phyloP scores from a whole-genome alignment of 2,329 filamentous ascomycete species.

The Penicillium sp. region DNA sequence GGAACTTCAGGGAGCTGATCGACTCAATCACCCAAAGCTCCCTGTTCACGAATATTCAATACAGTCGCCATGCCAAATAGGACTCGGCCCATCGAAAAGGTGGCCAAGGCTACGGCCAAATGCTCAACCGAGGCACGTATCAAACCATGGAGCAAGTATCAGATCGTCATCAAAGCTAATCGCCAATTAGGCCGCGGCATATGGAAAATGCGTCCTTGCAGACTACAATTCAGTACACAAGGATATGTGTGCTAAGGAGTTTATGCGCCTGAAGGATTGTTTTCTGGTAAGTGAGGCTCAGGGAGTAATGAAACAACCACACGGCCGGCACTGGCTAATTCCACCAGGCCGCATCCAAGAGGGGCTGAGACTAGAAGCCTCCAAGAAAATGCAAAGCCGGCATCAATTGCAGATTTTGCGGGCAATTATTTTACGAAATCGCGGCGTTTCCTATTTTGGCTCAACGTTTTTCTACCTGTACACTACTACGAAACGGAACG shows the following conservation, averaged over 20 bases:
- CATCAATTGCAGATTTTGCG: conserved; percentile 1
- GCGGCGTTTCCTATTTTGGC: not conserved
- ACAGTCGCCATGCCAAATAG: conserved; percentile 47
- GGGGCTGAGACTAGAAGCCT: conserved; percentile 35
- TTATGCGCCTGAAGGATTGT: conserved; percentile 82
- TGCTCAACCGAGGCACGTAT: conserved; percentile 64
- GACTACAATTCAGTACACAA: conserved; percentile 91
- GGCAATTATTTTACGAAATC: not conserved
- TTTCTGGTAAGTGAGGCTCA: conserved; percentile 67
- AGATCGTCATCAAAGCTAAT: conserved; percentile 15
- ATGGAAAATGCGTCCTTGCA: conserved; percentile 86
- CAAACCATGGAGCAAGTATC: not conserved
- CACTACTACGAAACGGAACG: not conserved
- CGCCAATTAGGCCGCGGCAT: conserved; percentile 68
- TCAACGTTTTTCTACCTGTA: not conserved
- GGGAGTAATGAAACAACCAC: not conserved
- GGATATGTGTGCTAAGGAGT: conserved; percentile 85
- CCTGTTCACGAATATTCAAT: not conserved
- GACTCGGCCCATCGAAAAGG: conserved; percentile 67
- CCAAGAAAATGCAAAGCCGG: not conserved
- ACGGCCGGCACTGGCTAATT: not conserved
- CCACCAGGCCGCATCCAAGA: conserved; percentile 56
- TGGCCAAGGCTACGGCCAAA: conserved; percentile 66
- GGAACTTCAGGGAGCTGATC: not conserved
- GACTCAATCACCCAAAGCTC: not conserved